A percentile compares a stretch with the other conserved stretches of the same genome.
Evolutionary conservation across 2,329 filamentous ascomycete genomes (phyloP).

Genomic region (Talaromyces sp.): DNA sequence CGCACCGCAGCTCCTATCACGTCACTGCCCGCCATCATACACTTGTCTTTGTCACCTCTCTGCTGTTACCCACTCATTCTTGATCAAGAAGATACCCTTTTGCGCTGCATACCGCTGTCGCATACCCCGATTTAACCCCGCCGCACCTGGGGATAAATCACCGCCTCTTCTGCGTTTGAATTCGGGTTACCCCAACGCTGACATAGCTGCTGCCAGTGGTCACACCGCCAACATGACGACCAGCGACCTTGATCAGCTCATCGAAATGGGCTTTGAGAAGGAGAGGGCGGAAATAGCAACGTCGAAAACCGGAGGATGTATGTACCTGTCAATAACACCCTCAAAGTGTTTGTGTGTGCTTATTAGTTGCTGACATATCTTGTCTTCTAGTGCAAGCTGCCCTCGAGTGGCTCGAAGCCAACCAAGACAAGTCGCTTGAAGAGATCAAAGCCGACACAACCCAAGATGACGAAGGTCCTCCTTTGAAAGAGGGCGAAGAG

Average conservation of each 20-base stretch:
- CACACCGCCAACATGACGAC: slow-evolving; percentile 27
- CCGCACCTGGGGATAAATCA: background rate
- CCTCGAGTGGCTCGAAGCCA: slow-evolving; percentile 90
- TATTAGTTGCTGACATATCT: background rate
- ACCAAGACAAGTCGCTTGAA: slow-evolving; percentile 80
- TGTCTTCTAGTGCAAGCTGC: slow-evolving; percentile 67
- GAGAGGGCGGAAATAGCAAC: slow-evolving; percentile 77
- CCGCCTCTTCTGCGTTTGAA: background rate
- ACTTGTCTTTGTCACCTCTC: background rate
- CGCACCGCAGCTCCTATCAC: background rate
- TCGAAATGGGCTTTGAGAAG: slow-evolving; percentile 74
- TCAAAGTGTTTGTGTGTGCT: background rate
- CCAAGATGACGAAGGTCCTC: slow-evolving; percentile 55
- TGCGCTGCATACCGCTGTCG: background rate
- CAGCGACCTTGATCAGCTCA: slow-evolving; percentile 56
- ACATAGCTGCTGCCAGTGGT: background rate
- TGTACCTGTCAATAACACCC: slow-evolving; percentile 29
- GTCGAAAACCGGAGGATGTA: slow-evolving; percentile 74
- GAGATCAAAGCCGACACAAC: slow-evolving; percentile 60
- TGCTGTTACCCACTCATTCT: background rate
- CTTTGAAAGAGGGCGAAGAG: slow-evolving; percentile 64
- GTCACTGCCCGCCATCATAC: background rate
- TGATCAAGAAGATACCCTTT: background rate
- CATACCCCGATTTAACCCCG: background rate
- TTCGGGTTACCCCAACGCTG: background rate